A percentile compares a stretch with the other conserved stretches of the same genome.
Evolutionary conservation across 2,329 filamentous ascomycete species (phyloP).

Genomic region (Penicillium sumatraense): DNA sequence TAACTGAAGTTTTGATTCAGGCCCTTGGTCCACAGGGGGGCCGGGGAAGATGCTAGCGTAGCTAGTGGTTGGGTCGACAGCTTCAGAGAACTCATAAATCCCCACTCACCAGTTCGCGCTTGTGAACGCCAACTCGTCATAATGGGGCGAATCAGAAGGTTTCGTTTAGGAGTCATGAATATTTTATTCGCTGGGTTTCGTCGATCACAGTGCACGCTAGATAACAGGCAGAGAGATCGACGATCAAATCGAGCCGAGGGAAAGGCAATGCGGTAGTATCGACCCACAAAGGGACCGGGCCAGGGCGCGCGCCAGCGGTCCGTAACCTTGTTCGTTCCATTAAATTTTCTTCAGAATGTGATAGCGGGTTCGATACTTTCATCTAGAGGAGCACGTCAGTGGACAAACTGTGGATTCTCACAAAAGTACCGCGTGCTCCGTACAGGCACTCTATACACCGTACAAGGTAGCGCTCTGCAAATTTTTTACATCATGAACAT

Average conservation of each 20-base stretch:
- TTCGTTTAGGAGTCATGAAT: not conserved
- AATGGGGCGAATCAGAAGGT: not conserved
- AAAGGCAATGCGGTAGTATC: not conserved
- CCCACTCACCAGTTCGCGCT: not conserved
- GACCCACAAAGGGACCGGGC: not conserved
- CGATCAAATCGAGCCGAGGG: not conserved
- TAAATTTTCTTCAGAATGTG: not conserved
- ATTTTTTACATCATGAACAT: not conserved
- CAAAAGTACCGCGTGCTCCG: too few species aligned
- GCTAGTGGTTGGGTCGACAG: not conserved
- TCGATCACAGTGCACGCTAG: not conserved
- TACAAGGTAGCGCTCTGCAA: not conserved
- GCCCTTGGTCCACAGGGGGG: not conserved
- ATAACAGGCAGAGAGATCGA: not conserved
- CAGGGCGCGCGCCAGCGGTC: slow-evolving; percentile 3
- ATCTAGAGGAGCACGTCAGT: not conserved
- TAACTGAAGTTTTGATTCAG: not conserved
- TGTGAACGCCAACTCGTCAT: not conserved
- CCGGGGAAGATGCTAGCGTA: not conserved
- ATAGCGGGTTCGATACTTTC: not conserved
- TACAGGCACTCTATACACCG: too few species aligned
- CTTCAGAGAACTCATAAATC: not conserved
- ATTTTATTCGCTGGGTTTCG: not conserved
- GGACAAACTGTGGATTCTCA: not conserved
- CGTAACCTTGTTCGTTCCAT: not conserved